Evolutionary conservation across 331 rosid genomes (phyloP).

Genomic region (Telfairia occidentalis): DNA sequence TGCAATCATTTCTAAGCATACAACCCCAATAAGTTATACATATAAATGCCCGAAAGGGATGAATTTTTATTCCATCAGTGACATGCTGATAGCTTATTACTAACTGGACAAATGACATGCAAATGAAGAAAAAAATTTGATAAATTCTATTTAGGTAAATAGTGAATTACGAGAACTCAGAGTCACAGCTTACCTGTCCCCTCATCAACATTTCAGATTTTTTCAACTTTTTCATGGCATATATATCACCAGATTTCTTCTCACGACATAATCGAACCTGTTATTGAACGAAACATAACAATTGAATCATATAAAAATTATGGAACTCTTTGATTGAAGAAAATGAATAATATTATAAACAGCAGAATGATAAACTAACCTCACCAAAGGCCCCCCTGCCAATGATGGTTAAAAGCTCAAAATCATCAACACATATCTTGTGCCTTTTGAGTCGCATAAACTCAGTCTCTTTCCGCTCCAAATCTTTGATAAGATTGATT

Average conservation of each 20-base stretch:
- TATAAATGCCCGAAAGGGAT: not conserved
- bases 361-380: constrained; percentile 36
- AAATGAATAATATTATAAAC: not conserved
- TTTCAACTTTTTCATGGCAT: constrained; percentile 98
- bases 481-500: constrained; percentile 77
- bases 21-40: not conserved
- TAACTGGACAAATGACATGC: not conserved
- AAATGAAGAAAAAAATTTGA: not conserved
- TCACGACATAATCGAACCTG: constrained; percentile 98
- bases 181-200: constrained; percentile 68
- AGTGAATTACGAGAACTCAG: constrained; percentile 7
- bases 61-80: not conserved
- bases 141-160: constrained; percentile 10
- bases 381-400: constrained; percentile 99
- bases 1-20: not conserved
- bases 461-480: constrained; percentile 94
- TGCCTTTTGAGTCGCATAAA: constrained; percentile 94
- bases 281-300: constrained; percentile 13
- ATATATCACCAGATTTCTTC: constrained; percentile 95
- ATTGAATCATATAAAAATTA: not conserved
- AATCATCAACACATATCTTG: constrained; percentile 89
- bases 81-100: not conserved
- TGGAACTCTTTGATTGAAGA: not conserved
- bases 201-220: constrained; percentile 96
- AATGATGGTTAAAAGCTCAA: constrained; percentile 89